phyloP scores from a whole-genome alignment of 2,329 filamentous ascomycete species.

The Pseudogymnoascus sp. region DNA sequence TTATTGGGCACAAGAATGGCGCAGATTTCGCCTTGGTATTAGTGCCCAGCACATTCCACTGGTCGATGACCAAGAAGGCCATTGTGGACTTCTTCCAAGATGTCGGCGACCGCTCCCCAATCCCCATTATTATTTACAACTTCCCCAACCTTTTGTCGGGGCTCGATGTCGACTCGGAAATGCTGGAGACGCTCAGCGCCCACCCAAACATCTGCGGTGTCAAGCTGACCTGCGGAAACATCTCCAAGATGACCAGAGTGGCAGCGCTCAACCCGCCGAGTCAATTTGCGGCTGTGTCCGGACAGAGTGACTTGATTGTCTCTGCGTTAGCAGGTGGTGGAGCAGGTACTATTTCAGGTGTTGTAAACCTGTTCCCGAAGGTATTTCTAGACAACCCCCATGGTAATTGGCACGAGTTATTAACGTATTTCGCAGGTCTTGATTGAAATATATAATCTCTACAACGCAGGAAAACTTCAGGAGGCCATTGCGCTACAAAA shows the following conservation, averaged over 20 bases:
- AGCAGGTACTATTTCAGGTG: constrained; percentile 54
- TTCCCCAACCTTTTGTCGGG: constrained; percentile 38
- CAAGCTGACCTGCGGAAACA: constrained; percentile 33
- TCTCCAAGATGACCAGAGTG: constrained; percentile 39
- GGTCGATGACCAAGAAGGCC: constrained; percentile 37
- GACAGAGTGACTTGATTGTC: constrained; percentile 65
- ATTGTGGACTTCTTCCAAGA: constrained; percentile 48
- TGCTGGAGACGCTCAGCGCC: constrained; percentile 25
- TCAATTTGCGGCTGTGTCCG: constrained; percentile 47
- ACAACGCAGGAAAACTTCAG: constrained; percentile 37
- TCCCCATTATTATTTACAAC: constrained; percentile 42
- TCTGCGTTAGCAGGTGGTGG: constrained; percentile 52
- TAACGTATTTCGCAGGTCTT: constrained; percentile 29
- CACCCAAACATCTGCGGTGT: constrained; percentile 33
- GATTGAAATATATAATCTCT: constrained; percentile 43
- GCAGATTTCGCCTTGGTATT: constrained; percentile 34
- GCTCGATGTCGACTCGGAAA: constrained; percentile 37
- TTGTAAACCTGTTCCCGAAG: constrained; percentile 68
- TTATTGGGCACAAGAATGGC: constrained; percentile 32
- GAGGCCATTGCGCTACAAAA: constrained; percentile 45
- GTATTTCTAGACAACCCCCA: constrained; percentile 39
- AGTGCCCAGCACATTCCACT: constrained; percentile 35
- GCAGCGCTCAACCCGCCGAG: constrained; percentile 57
- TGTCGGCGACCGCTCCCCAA: constrained; percentile 30
- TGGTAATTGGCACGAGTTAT: constrained; percentile 45